Evolutionary conservation across 352 stramenopile genomes (phyloP), one percentile per base, ranked within the genome.

Genomic region (Globisporangium barbulae): DNA sequence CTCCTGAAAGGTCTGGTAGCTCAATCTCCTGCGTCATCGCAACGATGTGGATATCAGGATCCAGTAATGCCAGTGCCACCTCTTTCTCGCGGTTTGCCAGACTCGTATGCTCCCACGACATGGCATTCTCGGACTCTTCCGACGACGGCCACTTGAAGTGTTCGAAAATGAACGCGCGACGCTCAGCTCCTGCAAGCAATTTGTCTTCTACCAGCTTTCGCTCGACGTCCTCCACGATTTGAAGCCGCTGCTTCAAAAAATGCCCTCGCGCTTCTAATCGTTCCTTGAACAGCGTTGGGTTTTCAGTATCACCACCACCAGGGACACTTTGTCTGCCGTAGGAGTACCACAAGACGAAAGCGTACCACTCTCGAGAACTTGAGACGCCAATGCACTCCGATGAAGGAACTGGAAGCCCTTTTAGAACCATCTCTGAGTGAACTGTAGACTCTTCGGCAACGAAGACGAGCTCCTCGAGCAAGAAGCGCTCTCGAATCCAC

Each of bases 271-370:
- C 61, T 53, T 81, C 69, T 5, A 81, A 35, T 0, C 75, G 73
- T 30, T 76, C 66, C 52, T 68, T 70, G 1, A 69, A 71, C 30
- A 72, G 22, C 4, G 47, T 8, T 19, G 63, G 37, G 8, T 68
- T 63, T 28, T 55, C 61, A 3, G 61, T 37, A 30, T 54, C 42
- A 1, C 44, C 42, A 1, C 44, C 25, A 4, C 13, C 25, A n/a
- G 48, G 6, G 12, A 25, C 22, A 15, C 41, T 48, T 13, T 47
- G 30, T n/a, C 45, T 71, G 13, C 67, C 69, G 21, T 71, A 69
- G 21, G 77, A 81, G 39, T 91, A 91, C 83, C 83, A 91, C 8
- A 57, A 63, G 7, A 63, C 70, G 50, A 89, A 91, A 4, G 75
- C 68, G 49, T 73, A 65, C 79, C 82, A 89, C 19, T 65, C 48